Evolutionary conservation across 495 filamentous ascomycete genomes (phyloP).

Genomic region (Cudoniella acicularis): DNA sequence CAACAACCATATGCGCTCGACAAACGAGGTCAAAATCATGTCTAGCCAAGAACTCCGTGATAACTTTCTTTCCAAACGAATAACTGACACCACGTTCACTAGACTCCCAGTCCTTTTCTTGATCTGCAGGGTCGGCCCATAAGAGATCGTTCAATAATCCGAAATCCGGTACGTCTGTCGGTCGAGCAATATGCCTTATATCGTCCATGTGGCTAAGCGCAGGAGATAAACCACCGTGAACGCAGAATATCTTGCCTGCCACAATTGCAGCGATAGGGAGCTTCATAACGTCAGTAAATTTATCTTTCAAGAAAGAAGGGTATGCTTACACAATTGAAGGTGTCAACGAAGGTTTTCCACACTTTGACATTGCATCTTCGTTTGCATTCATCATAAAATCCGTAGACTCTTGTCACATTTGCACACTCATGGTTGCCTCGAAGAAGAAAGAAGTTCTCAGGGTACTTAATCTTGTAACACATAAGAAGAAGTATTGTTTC

Average conservation of each 20-base stretch:
- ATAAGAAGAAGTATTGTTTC: constrained; percentile 94
- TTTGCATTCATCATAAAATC: constrained; percentile 99
- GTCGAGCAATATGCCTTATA: constrained; percentile 90
- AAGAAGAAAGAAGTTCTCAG: constrained; percentile 97
- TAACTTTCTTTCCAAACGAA: constrained; percentile 98
- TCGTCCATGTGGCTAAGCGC: constrained; percentile 96
- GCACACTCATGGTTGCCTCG: constrained; percentile 98
- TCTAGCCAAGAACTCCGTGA: constrained; percentile 88
- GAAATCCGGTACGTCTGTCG: constrained; percentile 97
- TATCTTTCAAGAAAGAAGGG: neutral
- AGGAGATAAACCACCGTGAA: constrained; percentile 93
- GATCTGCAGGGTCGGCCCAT: constrained; percentile 97
- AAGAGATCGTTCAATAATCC: constrained; percentile 93
- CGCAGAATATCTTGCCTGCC: constrained; percentile 97
- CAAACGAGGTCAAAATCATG: constrained; percentile 98
- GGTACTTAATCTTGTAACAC: constrained; percentile 98
- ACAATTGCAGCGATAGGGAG: constrained; percentile 96
- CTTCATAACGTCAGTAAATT: constrained; percentile 4
- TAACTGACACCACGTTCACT: constrained; percentile 98
- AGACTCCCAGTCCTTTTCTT: constrained; percentile 96
- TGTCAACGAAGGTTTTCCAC: constrained; percentile 98
- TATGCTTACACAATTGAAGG: constrained; percentile 69
- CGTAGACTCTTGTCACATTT: constrained; percentile 97
- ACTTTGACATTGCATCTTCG: constrained; percentile 95
- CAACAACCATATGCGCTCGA: constrained; percentile 98